These are phyloP conservation scores for Benincasa hispida DNA, from an alignment of 306 rosid genomes.

Conservation along the genomic window DNA sequence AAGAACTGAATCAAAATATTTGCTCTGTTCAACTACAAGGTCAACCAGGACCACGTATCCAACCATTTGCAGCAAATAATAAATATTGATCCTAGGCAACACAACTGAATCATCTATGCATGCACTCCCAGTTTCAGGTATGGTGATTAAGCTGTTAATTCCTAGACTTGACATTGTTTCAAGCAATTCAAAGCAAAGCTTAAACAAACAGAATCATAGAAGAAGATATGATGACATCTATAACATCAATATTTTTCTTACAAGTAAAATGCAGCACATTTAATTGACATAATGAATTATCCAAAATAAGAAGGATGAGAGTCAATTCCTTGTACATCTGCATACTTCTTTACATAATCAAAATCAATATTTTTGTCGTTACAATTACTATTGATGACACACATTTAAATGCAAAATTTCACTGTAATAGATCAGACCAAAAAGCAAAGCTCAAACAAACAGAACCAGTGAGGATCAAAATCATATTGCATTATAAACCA, in stretches of 20 bases:
- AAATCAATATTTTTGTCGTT: background rate
- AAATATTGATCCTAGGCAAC: background rate
- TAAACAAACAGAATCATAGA: background rate
- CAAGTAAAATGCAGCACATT: background rate
- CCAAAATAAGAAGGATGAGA: background rate
- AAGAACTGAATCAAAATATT: background rate
- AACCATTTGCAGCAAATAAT: slow-evolving; percentile 1
- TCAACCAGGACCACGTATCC: slow-evolving; percentile 1
- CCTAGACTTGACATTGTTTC: background rate
- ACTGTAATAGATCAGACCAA: background rate
- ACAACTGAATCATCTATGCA: background rate
- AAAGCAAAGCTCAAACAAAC: background rate
- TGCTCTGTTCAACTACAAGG: background rate
- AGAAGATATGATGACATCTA: background rate
- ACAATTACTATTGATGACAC: background rate
- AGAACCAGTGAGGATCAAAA: background rate
- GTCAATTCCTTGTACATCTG: background rate
- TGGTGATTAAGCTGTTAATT: background rate
- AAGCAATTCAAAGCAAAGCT: background rate
- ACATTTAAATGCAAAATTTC: background rate
- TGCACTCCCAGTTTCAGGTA: background rate
- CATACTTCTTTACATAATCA: background rate
- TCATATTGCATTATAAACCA: background rate
- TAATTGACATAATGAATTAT: background rate
- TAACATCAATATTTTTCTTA: background rate